These are phyloP conservation scores for Mrakiaceae sp. DNA, from an alignment of 1,284 basidiomycete species.

Conservation along the genomic window DNA sequence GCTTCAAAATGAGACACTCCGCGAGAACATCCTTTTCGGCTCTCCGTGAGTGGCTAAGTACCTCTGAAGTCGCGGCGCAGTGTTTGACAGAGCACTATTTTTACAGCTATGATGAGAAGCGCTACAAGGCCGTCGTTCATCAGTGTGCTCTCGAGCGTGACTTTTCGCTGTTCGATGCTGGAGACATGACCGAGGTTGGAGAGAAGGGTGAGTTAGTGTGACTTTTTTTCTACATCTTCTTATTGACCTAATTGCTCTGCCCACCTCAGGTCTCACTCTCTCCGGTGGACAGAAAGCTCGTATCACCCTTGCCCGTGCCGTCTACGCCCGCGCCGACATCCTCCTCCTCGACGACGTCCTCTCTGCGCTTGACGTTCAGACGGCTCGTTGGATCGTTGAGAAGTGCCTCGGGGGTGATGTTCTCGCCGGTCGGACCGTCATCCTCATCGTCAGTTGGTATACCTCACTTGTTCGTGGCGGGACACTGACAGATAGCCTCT, in stretches of 20 bases:
- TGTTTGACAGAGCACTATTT: too few relatives aligned
- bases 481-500: conserved; percentile 36
- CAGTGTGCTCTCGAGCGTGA: conserved; percentile 56
- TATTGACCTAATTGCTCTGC: not conserved
- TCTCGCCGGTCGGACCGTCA: conserved; percentile 53
- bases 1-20: conserved; percentile 38
- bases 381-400: conserved; percentile 62
- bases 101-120: conserved; percentile 37
- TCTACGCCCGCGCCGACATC: conserved; percentile 52
- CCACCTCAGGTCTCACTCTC: conserved; percentile 39
- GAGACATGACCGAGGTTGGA: conserved; percentile 53
- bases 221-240: conserved; percentile 23
- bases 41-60: conserved; percentile 22
- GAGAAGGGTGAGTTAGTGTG: conserved; percentile 30
- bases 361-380: conserved; percentile 42
- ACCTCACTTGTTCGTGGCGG: too few relatives aligned
- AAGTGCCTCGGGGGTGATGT: conserved; percentile 60
- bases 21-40: conserved; percentile 48
- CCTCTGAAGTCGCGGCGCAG: not conserved
- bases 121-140: conserved; percentile 47
- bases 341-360: conserved; percentile 41
- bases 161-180: conserved; percentile 54
- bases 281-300: conserved; percentile 50
- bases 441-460: conserved; percentile 50
- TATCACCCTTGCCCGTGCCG: conserved; percentile 59